Evolutionary conservation across 352 stramenopile species (phyloP).

Genomic region (Pythium aquatile): DNA sequence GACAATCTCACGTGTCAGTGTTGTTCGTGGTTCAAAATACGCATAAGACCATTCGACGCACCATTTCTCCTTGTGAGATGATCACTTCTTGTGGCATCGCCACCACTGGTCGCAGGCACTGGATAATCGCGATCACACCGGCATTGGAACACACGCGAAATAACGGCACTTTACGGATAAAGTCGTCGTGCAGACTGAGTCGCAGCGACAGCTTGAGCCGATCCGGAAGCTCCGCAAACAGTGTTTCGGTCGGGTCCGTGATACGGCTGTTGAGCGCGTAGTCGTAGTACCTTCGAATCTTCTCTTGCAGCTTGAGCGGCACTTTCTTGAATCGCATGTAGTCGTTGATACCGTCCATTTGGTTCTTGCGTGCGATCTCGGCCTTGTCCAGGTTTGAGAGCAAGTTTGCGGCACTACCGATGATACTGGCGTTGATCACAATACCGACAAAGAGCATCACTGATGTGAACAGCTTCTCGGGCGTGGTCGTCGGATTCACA

Average conservation of each 20-base stretch:
- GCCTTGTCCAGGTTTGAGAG: conserved; percentile 75
- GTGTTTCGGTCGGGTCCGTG: conserved; percentile 49
- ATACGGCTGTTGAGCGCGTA: conserved; percentile 63
- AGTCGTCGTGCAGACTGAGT: conserved; percentile 60
- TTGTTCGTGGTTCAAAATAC: too few relatives aligned
- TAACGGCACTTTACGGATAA: conserved; percentile 73
- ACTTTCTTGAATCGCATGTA: conserved; percentile 84
- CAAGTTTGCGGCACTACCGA: conserved; percentile 72
- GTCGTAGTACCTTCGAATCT: conserved; percentile 76
- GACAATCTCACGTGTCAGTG: too few relatives aligned
- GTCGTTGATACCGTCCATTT: conserved; percentile 80
- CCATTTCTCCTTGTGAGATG: conserved; percentile 55
- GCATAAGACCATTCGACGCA: conserved; percentile 12
- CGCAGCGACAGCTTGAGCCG: conserved; percentile 66
- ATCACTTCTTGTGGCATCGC: conserved; percentile 71
- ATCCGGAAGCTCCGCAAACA: conserved; percentile 75
- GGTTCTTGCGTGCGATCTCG: conserved; percentile 69
- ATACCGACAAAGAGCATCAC: conserved; percentile 78
- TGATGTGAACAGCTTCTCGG: conserved; percentile 59
- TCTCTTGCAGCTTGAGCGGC: conserved; percentile 56
- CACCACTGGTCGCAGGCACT: conserved; percentile 62
- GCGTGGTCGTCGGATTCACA: conserved; percentile 47
- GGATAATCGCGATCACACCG: conserved; percentile 68
- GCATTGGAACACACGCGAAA: conserved; percentile 70
- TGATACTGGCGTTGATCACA: conserved; percentile 78